These are phyloP conservation scores for Panellus pusillus DNA, from an alignment of 768 basidiomycete species.

Conservation along the genomic window DNA sequence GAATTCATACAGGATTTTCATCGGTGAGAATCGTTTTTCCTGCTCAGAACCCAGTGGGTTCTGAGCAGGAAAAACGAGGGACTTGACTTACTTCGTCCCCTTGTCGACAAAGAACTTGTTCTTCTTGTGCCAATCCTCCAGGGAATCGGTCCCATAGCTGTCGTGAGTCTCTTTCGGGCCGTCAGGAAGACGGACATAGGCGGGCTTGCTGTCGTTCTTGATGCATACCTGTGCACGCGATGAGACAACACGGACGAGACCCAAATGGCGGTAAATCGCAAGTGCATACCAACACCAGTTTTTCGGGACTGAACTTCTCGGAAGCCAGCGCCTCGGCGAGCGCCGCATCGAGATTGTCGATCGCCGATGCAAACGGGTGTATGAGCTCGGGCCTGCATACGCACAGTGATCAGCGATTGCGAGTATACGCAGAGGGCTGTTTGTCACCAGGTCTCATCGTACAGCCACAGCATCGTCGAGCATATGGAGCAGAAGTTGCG, in stretches of 20 bases:
- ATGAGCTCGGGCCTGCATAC: constrained; percentile 56
- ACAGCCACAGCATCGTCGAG: constrained; percentile 68
- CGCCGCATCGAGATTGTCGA: constrained; percentile 46
- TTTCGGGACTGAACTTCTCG: constrained; percentile 44
- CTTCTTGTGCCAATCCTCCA: constrained; percentile 64
- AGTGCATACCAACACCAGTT: constrained; percentile 51
- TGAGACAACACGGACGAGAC: neutral
- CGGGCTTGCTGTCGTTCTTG: constrained; percentile 51
- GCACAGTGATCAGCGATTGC: neutral
- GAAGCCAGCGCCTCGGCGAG: constrained; percentile 11
- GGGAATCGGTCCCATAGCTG: constrained; percentile 42
- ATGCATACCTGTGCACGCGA: constrained; percentile 41
- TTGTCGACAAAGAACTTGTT: constrained; percentile 3
- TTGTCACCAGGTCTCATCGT: constrained; percentile 52
- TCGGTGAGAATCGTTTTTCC: too few relatives aligned
- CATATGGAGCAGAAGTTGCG: constrained; percentile 65
- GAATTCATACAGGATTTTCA: too few relatives aligned
- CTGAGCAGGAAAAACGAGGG: too few relatives aligned
- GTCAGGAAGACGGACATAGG: constrained; percentile 63
- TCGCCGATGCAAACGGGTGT: constrained; percentile 69
- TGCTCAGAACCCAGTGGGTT: too few relatives aligned
- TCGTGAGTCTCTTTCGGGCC: constrained; percentile 50
- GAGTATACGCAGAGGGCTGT: neutral
- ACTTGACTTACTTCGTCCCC: too few relatives aligned
- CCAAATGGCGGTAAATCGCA: neutral